Evolutionary conservation across 2,329 filamentous ascomycete genomes (phyloP).

Genomic region (Colletotrichum sidae): DNA sequence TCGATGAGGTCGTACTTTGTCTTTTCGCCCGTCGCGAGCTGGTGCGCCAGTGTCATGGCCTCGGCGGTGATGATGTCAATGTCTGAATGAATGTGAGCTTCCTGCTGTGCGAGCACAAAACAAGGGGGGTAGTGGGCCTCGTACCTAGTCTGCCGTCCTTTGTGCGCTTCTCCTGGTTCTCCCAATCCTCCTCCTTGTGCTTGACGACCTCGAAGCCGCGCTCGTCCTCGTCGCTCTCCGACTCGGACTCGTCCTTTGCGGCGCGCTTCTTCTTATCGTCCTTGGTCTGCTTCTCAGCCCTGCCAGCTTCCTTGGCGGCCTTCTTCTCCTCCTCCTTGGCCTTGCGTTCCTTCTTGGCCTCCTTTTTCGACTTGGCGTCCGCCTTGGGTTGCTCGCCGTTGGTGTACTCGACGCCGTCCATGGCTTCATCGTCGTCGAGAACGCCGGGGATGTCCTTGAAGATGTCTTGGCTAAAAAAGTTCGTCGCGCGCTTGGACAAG

Average conservation of each 20-base stretch:
- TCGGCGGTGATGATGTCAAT: conserved; percentile 99
- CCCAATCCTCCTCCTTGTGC: conserved; percentile 70
- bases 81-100: conserved; percentile 62
- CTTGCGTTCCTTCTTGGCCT: conserved; percentile 43
- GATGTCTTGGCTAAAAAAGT: conserved; percentile 95
- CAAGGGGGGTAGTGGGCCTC: conserved; percentile 31
- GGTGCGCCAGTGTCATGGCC: conserved; percentile 96
- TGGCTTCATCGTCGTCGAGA: conserved; percentile 62
- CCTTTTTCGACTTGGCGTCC: conserved; percentile 23
- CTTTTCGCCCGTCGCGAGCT: conserved; percentile 87
- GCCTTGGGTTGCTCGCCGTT: conserved; percentile 29
- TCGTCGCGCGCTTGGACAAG: conserved; percentile 85
- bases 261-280: conserved; percentile 55
- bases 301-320: conserved; percentile 21
- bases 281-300: conserved; percentile 43
- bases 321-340: conserved; percentile 48
- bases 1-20: conserved; percentile 84
- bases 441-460: conserved; percentile 85
- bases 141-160: conserved; percentile 73
- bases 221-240: conserved; percentile 55
- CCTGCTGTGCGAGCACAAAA: neutral
- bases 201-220: conserved; percentile 73
- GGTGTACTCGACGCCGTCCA: conserved; percentile 45
- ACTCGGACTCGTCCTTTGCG: conserved; percentile 44
- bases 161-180: conserved; percentile 71